Evolutionary conservation across 73 alveolate species (phyloP), one percentile per base, ranked within the genome.

Genomic region (Paramecium bursaria): DNA sequence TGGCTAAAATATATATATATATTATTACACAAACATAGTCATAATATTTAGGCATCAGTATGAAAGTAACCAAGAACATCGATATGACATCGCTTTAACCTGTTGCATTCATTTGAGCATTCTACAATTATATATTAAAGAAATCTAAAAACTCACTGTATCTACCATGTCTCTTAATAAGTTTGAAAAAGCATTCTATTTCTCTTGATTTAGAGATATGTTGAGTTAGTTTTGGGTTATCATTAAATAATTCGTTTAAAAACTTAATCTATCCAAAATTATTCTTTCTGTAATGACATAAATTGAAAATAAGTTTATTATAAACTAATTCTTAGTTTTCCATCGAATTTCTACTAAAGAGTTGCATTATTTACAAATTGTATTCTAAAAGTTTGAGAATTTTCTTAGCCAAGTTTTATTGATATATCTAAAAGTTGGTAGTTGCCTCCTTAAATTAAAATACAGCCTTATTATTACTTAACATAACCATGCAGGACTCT

Each of bases 121-220:
- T 60, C 21, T 60, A n/a, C 31, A 60, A 48, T 9, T 27, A 30
- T 26, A 60, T 27, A 11, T 30, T 11, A 25, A 60, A 60, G 13
- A 60, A 30, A 4, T 60, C 80, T n/a, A 60, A n/a, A 25, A 60
- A 60, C n/a, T 60, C 31, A 30, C 25, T 6, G 9, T 60, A 5
- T 22, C 46, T 60, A 9, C 80, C 80, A 60, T 60, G 80, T 21
- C 23, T 30, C 21, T 33, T 26, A 7, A 60, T 30, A 46, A 60
- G 39, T 60, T 60, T 30, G 31, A 60, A 30, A 19, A 60, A 60
- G 14, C 21, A 60, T 25, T 60, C 25, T n/a, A 60, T 22, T 21
- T 60, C 80, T 35, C 31, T 30, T n/a, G 14, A 11, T 9, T 60
- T 39, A 5, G 5, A 10, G 1, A 60, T 31, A 27, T 60, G 39